These are phyloP conservation scores for Begonia loranthoides DNA, from an alignment of 306 rosid genomes.

Conservation along the genomic window DNA sequence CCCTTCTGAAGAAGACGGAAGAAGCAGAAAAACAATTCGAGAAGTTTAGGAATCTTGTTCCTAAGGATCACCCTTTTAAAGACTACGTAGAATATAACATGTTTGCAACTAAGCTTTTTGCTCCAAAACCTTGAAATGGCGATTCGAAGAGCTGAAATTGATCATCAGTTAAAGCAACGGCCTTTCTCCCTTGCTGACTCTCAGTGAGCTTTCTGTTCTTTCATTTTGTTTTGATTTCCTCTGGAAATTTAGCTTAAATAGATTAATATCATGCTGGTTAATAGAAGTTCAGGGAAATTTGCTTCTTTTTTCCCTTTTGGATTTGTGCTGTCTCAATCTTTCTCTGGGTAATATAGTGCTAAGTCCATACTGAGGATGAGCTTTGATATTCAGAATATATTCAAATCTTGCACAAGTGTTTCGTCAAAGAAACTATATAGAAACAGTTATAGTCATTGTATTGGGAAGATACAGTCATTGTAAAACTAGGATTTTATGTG, in stretches of 20 bases:
- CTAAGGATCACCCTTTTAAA: conserved; percentile 65
- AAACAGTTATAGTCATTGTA: too few relatives aligned
- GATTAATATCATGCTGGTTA: too few relatives aligned
- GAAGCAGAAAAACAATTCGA: conserved; percentile 79
- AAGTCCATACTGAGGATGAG: too few relatives aligned
- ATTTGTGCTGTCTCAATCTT: too few relatives aligned
- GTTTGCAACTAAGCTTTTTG: conserved; percentile 43
- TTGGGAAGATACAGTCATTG: too few relatives aligned
- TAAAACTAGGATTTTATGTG: too few relatives aligned
- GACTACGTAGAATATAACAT: conserved; percentile 58
- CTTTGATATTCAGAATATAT: too few relatives aligned
- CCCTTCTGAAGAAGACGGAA: conserved; percentile 48
- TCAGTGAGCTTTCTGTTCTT: conserved; percentile 7
- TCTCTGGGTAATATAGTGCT: too few relatives aligned
- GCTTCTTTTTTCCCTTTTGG: too few relatives aligned
- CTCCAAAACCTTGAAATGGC: conserved; percentile 29
- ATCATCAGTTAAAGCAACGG: background rate
- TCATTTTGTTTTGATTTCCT: background rate
- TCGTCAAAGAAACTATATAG: too few relatives aligned
- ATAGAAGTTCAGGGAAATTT: too few relatives aligned
- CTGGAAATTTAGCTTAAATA: background rate
- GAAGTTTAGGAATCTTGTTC: conserved; percentile 55
- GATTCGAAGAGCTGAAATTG: conserved; percentile 24
- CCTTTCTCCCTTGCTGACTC: background rate
- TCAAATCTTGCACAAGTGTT: too few relatives aligned